Base-by-base conservation (phyloP, 345 rosid species). In the Hirschfeldia incana region DNA sequence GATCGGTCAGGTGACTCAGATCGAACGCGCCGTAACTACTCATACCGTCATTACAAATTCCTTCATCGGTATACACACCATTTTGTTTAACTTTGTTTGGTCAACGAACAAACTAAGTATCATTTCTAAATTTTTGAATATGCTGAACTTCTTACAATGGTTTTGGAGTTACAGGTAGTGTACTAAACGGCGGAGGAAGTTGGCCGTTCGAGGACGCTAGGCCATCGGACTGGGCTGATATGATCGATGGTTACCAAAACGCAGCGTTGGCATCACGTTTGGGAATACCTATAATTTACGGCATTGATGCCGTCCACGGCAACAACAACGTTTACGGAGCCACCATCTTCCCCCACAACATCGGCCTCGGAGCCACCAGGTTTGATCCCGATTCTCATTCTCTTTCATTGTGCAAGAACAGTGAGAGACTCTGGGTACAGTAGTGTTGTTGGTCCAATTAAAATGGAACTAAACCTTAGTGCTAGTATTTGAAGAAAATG, bases 261-360 rank as follows among this genome's bases (percentile, higher is more conserved):
- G 80, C 83, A 21, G 94, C 94, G 16, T 85, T 94, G 2, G 83
- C 81, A 44, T 83, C 94, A 1, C 86, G 94, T 76, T 88, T 92
- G 7, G 95, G 97, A 29, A 92, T 94, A 30, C 97, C 98, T 0
- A 72, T 92, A 2, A 84, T 94, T 11, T 92, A 94, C 74, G 97
- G 97, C 80, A 85, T 81, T 33, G 98, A 94, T 86, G 98, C 98
- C 8, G 97, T 92, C 74, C 98, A 94, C 77, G 98, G 98, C 28
- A 90, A 94, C 81, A 88, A 85, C 77, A 84, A 76, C 53, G 84
- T 94, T 65, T 92, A 91, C 67, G 97, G 93, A 37, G 89, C 97
- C 82, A 94, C 97, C 3, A 80, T 94, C 46, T 94, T 91, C 76
- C 98, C 98, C 42, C 98, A 92, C 78, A 94, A 94, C 79, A 68